phyloP scores from a whole-genome alignment of 2,329 filamentous ascomycete genomes.

The Aspergillus brasiliensis region DNA sequence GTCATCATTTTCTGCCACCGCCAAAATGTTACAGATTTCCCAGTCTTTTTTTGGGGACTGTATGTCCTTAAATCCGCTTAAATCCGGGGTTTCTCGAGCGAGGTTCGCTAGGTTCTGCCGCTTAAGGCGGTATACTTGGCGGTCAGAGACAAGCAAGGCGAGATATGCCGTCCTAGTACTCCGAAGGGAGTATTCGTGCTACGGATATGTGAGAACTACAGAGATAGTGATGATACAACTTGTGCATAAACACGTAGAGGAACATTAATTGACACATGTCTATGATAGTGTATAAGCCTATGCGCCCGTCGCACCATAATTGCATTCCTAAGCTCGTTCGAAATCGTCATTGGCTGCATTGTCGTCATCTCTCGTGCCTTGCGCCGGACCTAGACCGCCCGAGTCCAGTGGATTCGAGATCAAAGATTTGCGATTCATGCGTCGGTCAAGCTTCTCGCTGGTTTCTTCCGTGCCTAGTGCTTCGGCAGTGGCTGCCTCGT shows the following conservation, averaged over 20 bases:
- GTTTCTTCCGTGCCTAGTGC: constrained; percentile 40
- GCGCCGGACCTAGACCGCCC: constrained; percentile 49
- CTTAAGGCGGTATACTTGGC: not conserved
- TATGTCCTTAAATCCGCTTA: no score
- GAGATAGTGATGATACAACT: no score
- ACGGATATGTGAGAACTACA: no score
- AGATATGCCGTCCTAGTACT: not conserved
- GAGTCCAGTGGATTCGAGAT: constrained; percentile 56
- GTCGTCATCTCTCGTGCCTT: constrained; percentile 36
- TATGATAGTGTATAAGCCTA: constrained; percentile 24
- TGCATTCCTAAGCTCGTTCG: constrained; percentile 44
- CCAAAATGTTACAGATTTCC: no score
- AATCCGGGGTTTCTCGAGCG: no score
- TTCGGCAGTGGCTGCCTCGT: constrained; percentile 32
- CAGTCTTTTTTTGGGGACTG: no score
- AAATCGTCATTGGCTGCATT: constrained; percentile 48
- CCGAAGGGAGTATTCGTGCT: no score
- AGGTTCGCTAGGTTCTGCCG: no score
- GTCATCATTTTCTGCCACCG: no score
- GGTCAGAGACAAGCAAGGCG: not conserved
- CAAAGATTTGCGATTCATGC: constrained; percentile 59
- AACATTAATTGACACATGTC: constrained; percentile 17
- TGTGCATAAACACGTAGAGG: not conserved
- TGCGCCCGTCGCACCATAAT: constrained; percentile 17
- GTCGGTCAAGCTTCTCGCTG: constrained; percentile 59